Percentiles rank a stretch among this genome's conserved stretches.
Conservation (phyloP, 2,329 filamentous ascomycete genomes). For the Aspergillus aculeatus region DNA sequence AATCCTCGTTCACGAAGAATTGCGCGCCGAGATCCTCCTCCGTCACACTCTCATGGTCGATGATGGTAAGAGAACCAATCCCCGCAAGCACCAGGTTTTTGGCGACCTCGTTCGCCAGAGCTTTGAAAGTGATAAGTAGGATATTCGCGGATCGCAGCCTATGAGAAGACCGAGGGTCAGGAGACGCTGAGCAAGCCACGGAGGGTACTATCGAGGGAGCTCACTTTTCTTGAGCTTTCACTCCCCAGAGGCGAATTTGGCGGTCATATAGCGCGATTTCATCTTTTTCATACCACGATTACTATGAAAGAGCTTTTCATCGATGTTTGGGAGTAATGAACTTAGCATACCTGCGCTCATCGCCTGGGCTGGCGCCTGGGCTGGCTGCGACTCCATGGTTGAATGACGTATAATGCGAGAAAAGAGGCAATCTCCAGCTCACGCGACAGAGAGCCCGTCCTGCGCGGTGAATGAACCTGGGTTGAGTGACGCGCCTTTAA, state of each 20-base stretch:
- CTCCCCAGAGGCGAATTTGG: conserved; percentile 95
- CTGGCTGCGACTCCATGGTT: conserved; percentile 13
- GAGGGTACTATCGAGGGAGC: conserved; percentile 4
- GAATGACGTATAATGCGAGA: neutral
- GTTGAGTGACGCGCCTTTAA: too few relatives aligned
- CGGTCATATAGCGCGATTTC: conserved; percentile 97
- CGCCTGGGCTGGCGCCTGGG: conserved; percentile 9
- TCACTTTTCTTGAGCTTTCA: conserved; percentile 81
- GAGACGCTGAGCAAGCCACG: neutral
- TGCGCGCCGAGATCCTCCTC: conserved; percentile 78
- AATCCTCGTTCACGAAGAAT: conserved; percentile 74
- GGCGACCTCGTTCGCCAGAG: conserved; percentile 87
- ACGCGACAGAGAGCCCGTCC: neutral
- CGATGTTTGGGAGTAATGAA: neutral
- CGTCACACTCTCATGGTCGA: conserved; percentile 73
- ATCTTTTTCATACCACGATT: conserved; percentile 52
- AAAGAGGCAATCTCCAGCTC: neutral
- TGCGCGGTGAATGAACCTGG: neutral
- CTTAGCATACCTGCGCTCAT: conserved; percentile 31
- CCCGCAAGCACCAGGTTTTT: conserved; percentile 97
- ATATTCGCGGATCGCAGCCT: conserved; percentile 87
- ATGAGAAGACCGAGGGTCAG: neutral
- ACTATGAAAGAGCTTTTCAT: conserved; percentile 3
- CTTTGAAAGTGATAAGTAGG: conserved; percentile 82
- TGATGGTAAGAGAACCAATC: conserved; percentile 82